Evolutionary conservation across 1,284 basidiomycete species (phyloP).

Genomic region (Cutaneotrichosporon sp.): DNA sequence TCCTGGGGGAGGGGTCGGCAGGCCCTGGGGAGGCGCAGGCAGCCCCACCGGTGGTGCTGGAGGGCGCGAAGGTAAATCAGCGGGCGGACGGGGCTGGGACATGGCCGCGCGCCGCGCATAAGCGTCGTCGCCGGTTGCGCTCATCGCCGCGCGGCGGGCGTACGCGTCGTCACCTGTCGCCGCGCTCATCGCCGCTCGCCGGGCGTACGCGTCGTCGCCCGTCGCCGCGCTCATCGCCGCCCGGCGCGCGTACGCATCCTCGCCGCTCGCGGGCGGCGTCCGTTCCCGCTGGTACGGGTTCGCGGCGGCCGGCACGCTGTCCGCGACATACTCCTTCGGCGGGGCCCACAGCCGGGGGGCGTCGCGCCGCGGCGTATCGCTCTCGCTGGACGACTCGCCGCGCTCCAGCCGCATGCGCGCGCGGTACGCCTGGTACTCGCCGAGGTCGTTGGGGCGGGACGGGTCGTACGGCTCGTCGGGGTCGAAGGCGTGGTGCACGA

Average conservation of each 20-base stretch:
- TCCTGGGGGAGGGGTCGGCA: neutral
- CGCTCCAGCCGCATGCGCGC: slow-evolving; percentile 42
- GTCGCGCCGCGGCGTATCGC: slow-evolving; percentile 47
- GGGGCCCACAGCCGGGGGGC: slow-evolving; percentile 51
- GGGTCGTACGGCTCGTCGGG: slow-evolving; percentile 54
- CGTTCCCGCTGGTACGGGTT: neutral
- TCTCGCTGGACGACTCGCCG: slow-evolving; percentile 33
- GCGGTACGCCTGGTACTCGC: slow-evolving; percentile 51
- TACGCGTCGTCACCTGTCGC: slow-evolving; percentile 30
- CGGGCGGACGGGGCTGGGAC: slow-evolving; percentile 6
- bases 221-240: slow-evolving; percentile 19
- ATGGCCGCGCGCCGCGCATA: slow-evolving; percentile 43
- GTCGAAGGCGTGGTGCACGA: slow-evolving; percentile 45
- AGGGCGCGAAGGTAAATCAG: slow-evolving; percentile 14
- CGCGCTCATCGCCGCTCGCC: slow-evolving; percentile 25
- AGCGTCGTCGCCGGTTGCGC: slow-evolving; percentile 38
- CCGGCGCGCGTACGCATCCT: slow-evolving; percentile 25
- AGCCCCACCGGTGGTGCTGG: neutral
- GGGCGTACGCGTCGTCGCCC: slow-evolving; percentile 33
- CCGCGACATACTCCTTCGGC: slow-evolving; percentile 37
- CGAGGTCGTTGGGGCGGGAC: slow-evolving; percentile 51
- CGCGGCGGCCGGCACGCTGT: neutral
- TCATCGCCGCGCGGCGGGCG: slow-evolving; percentile 14
- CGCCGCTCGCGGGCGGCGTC: neutral
- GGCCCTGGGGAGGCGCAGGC: neutral